Conservation (phyloP, 2,329 filamentous ascomycete genomes). For the Sclerotinia spermophila region DNA sequence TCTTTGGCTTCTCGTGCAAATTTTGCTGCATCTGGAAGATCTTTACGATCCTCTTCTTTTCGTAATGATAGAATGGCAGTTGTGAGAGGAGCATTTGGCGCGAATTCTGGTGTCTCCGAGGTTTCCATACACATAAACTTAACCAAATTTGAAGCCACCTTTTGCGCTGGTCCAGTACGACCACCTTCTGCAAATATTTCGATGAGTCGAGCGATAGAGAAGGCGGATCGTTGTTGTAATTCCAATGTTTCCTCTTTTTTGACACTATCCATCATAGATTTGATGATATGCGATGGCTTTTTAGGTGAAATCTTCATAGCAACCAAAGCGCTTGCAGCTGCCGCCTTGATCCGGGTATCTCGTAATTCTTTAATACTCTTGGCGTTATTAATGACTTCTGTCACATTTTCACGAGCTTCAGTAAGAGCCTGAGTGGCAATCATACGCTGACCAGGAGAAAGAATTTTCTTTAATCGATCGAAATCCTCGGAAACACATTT, state of each 20-base stretch:
- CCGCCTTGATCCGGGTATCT: conserved; percentile 81
- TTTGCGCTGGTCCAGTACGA: conserved; percentile 83
- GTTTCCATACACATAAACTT: conserved; percentile 98
- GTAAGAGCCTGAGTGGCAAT: conserved; percentile 75
- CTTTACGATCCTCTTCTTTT: conserved; percentile 93
- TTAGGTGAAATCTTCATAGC: conserved; percentile 86
- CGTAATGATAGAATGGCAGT: conserved; percentile 86
- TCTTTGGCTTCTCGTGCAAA: conserved; percentile 87
- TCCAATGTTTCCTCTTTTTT: conserved; percentile 91
- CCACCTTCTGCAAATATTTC: conserved; percentile 77
- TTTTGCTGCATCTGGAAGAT: conserved; percentile 85
- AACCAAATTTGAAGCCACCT: conserved; percentile 90
- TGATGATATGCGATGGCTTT: conserved; percentile 89
- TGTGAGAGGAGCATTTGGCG: conserved; percentile 73
- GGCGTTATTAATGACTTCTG: conserved; percentile 74
- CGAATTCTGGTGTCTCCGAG: conserved; percentile 94
- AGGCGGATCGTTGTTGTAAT: conserved; percentile 80
- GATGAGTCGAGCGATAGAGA: conserved; percentile 80
- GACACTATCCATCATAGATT: conserved; percentile 96
- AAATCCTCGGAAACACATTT: conserved; percentile 83
- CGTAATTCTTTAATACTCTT: conserved; percentile 73
- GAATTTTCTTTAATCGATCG: conserved; percentile 80
- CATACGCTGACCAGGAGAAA: conserved; percentile 83
- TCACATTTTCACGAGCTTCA: conserved; percentile 69
- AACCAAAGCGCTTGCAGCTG: conserved; percentile 81